Evolutionary conservation across 2,329 filamentous ascomycete genomes (phyloP), one percentile per base, ranked within the genome.

Genomic region (Colletotrichum shisoi): DNA sequence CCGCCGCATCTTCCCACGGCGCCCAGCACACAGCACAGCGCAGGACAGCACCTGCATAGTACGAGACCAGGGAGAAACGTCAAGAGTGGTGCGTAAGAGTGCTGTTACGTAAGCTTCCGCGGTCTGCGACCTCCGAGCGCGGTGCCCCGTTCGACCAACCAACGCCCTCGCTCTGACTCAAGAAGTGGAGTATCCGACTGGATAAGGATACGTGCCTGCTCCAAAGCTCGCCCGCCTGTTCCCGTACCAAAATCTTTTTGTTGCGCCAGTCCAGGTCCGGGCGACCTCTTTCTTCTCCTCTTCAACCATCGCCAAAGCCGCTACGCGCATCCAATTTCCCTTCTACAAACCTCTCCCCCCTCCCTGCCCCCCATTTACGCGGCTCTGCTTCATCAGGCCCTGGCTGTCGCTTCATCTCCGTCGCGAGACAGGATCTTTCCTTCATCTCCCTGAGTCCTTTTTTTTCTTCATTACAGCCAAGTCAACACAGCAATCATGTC

Each of bases 401-500:
- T 45, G 42, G 39, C 56, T 48, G n/a, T 58, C 21, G 40, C 34
- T 58, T 21, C 17, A 44, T 56, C 66, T 57, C 37, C 52, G 39
- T 60, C 27, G 31, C 42, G 37, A 37, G 63, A 54, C 27, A 40
- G 31, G 15, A 54, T 45, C 37, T 62, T 45, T 21, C 31, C 37
- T 24, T 67, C 62, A 56, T 51, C 49, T 53, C 44, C 60, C 45
- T 40, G 45, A 19, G 40, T 56, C 48, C 64, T 56, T 54, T 67
- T 58, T 58, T 48, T 52, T 42, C 53, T 48, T 56, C 31, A 63
- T 39, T 31, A 17, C 46, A 66, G 58, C 46, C 61, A 68, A 57
- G 57, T 60, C 65, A 65, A 68, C 61, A 62, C 57, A 54, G 31
- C 66, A 75, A 82, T 70, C 78, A 97, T 97, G 93, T 97, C 94